A percentile compares a stretch with the other conserved stretches of the same genome.
phyloP scores from a whole-genome alignment of 345 rosid genomes.

The Eucalyptus curtisii region DNA sequence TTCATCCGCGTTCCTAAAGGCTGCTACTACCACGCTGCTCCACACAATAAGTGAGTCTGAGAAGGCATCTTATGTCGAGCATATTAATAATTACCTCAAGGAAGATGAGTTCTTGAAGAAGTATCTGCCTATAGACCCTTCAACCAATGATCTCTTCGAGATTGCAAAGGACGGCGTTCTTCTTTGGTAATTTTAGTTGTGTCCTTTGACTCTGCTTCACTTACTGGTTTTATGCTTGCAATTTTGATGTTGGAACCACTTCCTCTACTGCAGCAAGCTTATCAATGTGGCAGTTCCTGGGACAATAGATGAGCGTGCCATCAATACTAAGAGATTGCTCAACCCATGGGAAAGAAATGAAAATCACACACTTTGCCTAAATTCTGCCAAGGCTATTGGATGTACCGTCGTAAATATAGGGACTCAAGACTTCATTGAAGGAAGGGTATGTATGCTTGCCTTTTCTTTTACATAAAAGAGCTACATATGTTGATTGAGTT shows the following conservation, averaged over 20 bases:
- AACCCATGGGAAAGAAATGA: conserved; percentile 99
- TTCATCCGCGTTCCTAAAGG: conserved; percentile 91
- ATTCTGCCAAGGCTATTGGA: conserved; percentile 98
- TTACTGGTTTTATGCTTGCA: neutral
- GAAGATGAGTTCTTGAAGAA: conserved; percentile 68
- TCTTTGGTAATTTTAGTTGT: conserved; percentile 48
- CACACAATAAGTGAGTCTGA: conserved; percentile 96
- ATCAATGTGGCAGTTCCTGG: conserved; percentile 98
- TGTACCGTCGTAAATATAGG: conserved; percentile 98
- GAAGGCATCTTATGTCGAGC: conserved; percentile 84
- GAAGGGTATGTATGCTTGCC: conserved; percentile 55
- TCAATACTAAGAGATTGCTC: conserved; percentile 86
- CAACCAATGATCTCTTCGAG: conserved; percentile 90
- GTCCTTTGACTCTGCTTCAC: neutral
- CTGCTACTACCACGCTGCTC: conserved; percentile 85
- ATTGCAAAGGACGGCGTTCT: conserved; percentile 89
- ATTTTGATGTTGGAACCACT: neutral
- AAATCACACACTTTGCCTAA: conserved; percentile 91
- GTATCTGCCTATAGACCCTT: conserved; percentile 71
- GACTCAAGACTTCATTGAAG: conserved; percentile 87
- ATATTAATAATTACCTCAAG: conserved; percentile 81
- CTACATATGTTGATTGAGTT: neutral
- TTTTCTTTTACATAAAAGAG: neutral
- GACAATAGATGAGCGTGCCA: conserved; percentile 95
- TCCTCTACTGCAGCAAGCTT: conserved; percentile 60